A percentile compares a stretch with the other conserved stretches of the same genome.
Evolutionary conservation across 441 rosid genomes (phyloP).

Genomic region (Theobroma grandiflorum): DNA sequence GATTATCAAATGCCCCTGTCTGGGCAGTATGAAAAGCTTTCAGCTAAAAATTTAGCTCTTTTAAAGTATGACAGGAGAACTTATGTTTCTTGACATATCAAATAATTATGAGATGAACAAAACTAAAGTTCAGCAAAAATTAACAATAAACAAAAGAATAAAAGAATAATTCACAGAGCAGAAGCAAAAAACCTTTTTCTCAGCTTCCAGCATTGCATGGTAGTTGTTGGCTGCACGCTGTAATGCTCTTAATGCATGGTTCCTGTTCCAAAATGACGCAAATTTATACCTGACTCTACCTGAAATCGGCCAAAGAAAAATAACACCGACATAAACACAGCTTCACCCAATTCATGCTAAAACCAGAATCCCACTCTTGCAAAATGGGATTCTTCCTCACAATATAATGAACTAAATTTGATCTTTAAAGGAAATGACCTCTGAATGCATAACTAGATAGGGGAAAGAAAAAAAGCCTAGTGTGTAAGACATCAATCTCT

Average conservation of each 20-base stretch:
- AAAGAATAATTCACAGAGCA: conserved; percentile 25
- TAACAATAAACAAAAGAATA: conserved; percentile 17
- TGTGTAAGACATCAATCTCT: conserved; percentile 2
- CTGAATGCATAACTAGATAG: conserved; percentile 13
- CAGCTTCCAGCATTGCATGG: conserved; percentile 80
- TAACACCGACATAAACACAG: conserved; percentile 36
- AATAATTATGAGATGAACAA: neutral
- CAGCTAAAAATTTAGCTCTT: neutral
- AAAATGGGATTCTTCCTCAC: conserved; percentile 14
- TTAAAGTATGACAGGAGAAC: neutral
- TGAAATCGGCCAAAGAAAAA: conserved; percentile 51
- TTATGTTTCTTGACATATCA: neutral
- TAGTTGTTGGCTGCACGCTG: conserved; percentile 80
- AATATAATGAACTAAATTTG: neutral
- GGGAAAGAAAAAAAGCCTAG: neutral
- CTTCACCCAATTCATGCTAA: conserved; percentile 23
- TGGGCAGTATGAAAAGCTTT: conserved; percentile 17
- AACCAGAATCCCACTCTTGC: conserved; percentile 8
- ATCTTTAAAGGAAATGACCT: neutral
- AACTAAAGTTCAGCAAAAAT: conserved; percentile 12
- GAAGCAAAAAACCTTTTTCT: conserved; percentile 77
- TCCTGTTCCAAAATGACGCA: conserved; percentile 99
- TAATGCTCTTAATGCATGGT: conserved; percentile 85
- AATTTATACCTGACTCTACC: conserved; percentile 99
- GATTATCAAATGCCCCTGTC: neutral